These are phyloP conservation scores for Brettanomyces naardenensis DNA, from an alignment of 805 yeast genomes.

Conservation along the genomic window DNA sequence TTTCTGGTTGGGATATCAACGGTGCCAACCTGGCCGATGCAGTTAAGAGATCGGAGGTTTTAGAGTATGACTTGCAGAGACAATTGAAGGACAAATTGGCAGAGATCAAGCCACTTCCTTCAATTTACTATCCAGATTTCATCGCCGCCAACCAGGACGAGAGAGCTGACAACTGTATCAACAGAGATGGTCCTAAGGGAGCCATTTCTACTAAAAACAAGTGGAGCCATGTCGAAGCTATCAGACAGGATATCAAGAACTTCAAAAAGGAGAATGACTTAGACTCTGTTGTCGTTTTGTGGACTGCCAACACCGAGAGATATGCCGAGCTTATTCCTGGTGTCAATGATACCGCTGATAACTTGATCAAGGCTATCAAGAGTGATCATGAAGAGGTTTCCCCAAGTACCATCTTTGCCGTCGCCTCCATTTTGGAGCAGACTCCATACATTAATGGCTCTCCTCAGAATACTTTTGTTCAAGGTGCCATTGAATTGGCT, in stretches of 20 bases:
- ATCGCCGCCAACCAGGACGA: slow-evolving; percentile 91
- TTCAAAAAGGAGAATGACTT: slow-evolving; percentile 66
- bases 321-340: slow-evolving; percentile 71
- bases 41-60: slow-evolving; percentile 77
- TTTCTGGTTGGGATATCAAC: slow-evolving; percentile 94
- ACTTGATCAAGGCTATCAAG: slow-evolving; percentile 67
- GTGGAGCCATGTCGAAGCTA: slow-evolving; percentile 84
- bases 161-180: slow-evolving; percentile 82
- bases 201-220: slow-evolving; percentile 50
- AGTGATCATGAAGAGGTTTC: slow-evolving; percentile 75
- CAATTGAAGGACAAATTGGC: slow-evolving; percentile 61
- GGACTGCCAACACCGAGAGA: slow-evolving; percentile 98
- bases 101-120: slow-evolving; percentile 62
- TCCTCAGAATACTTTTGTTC: slow-evolving; percentile 96
- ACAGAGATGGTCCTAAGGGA: slow-evolving; percentile 40
- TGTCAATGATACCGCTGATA: slow-evolving; percentile 83
- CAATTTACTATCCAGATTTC: slow-evolving; percentile 92
- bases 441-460: slow-evolving; percentile 93
- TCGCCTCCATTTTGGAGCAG: slow-evolving; percentile 82
- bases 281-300: slow-evolving; percentile 82
- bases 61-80: slow-evolving; percentile 77
- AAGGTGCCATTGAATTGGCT: slow-evolving; percentile 88
- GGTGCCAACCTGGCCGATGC: slow-evolving; percentile 64
- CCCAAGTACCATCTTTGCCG: slow-evolving; percentile 91
- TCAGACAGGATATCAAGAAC: slow-evolving; percentile 74